A percentile compares a stretch with the other conserved stretches of the same genome.
Evolutionary conservation across 2,329 filamentous ascomycete genomes (phyloP).

Genomic region (Pseudocercospora cruenta): DNA sequence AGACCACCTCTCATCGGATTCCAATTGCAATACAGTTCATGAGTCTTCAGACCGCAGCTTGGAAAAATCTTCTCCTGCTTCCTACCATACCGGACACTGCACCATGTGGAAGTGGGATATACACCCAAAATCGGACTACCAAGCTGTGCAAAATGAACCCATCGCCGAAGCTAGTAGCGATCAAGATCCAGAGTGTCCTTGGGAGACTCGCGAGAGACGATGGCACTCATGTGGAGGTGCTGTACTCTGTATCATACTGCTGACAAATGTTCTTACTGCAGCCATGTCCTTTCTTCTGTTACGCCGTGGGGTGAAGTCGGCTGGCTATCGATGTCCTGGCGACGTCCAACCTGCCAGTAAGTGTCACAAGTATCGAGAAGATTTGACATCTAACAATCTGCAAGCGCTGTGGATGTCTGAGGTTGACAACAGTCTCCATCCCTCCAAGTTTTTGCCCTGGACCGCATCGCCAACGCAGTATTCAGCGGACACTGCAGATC

Average conservation of each 20-base stretch:
- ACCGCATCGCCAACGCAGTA: background rate
- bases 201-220: background rate
- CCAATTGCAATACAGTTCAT: background rate
- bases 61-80: background rate
- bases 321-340: background rate
- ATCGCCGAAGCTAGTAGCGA: background rate
- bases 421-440: background rate
- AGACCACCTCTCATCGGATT: background rate
- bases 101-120: background rate
- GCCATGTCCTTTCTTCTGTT: background rate
- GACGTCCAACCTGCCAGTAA: background rate
- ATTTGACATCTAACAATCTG: background rate
- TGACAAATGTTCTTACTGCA: background rate
- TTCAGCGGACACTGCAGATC: background rate
- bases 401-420: background rate
- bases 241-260: background rate
- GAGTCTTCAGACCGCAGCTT: background rate
- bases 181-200: background rate
- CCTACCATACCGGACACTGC: background rate
- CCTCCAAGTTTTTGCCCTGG: background rate
- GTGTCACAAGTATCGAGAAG: background rate
- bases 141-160: background rate
- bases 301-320: background rate
- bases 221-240: background rate
- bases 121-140: background rate